Percentiles rank a stretch among this genome's conserved stretches.
Conservation (phyloP, 805 yeast genomes). For the Scheffersomyces ergatensis region DNA sequence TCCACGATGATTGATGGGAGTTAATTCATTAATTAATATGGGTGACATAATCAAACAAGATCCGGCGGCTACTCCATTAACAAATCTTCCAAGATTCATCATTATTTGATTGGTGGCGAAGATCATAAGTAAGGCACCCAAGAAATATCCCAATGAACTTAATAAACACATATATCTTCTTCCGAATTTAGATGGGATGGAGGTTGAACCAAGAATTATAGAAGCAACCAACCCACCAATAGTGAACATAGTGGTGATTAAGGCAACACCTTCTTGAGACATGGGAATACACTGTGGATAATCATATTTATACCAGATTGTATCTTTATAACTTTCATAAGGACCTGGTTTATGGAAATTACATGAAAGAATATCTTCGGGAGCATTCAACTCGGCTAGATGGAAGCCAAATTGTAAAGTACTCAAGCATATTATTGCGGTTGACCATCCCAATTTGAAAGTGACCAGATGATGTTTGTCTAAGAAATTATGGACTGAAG, state of each 20-base stretch:
- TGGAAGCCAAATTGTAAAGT: slow-evolving; percentile 41
- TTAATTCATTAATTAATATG: slow-evolving; percentile 35
- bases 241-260: slow-evolving; percentile 32
- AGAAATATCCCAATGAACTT: slow-evolving; percentile 18
- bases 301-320: slow-evolving; percentile 23
- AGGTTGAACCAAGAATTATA: slow-evolving; percentile 24
- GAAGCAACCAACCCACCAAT: slow-evolving; percentile 36
- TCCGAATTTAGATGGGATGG: slow-evolving; percentile 21
- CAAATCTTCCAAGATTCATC: slow-evolving; percentile 29
- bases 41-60: slow-evolving; percentile 39
- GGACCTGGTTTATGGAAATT: slow-evolving; percentile 16
- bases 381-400: slow-evolving; percentile 36
- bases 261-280: slow-evolving; percentile 16
- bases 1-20: slow-evolving; percentile 41
- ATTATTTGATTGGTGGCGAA: slow-evolving; percentile 14
- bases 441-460: slow-evolving; percentile 31
- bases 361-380: slow-evolving; percentile 28
- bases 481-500: slow-evolving; percentile 5
- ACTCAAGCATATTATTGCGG: slow-evolving; percentile 29
- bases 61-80: slow-evolving; percentile 39
- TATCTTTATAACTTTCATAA: slow-evolving; percentile 16
- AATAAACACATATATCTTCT: slow-evolving; percentile 19
- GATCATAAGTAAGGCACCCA: slow-evolving; percentile 28
- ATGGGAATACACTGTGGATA: slow-evolving; percentile 28
- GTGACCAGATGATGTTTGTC: slow-evolving; percentile 18